A percentile compares a stretch with the other conserved stretches of the same genome.
Evolutionary conservation across 2,329 filamentous ascomycete species (phyloP).

Genomic region (Mollisiaceae sp.): DNA sequence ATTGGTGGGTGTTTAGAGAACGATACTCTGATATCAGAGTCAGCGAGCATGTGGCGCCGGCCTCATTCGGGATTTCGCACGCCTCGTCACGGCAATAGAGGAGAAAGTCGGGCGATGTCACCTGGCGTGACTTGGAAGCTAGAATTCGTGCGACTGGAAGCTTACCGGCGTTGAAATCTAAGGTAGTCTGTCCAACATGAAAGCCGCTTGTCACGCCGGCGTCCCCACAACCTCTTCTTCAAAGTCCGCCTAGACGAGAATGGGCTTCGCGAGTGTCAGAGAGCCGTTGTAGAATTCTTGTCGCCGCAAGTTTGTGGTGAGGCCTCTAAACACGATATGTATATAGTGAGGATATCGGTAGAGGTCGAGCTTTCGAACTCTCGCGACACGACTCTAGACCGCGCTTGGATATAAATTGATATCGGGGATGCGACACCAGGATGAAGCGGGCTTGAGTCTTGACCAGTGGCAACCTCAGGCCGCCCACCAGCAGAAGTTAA

Average conservation of each 20-base stretch:
- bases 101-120: slow-evolving; percentile 10
- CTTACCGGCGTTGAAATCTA: slow-evolving; percentile 10
- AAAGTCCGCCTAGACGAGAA: background rate
- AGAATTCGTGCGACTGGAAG: slow-evolving; percentile 1
- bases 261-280: background rate
- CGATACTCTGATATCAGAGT: background rate
- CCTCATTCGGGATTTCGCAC: background rate
- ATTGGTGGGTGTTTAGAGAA: background rate
- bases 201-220: background rate
- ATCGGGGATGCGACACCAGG: background rate
- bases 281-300: background rate
- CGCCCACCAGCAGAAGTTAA: no score
- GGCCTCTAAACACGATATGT: background rate
- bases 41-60: background rate
- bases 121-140: background rate
- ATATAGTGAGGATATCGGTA: slow-evolving; percentile 4
- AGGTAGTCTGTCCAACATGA: slow-evolving; percentile 11
- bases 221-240: background rate
- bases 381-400: background rate
- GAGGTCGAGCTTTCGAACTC: background rate
- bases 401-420: background rate
- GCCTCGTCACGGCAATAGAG: slow-evolving; percentile 7
- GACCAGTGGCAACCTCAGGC: background rate
- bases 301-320: background rate
- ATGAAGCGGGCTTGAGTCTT: background rate